phyloP scores from a whole-genome alignment of 331 rosid species.

The Prunus yedoensis region DNA sequence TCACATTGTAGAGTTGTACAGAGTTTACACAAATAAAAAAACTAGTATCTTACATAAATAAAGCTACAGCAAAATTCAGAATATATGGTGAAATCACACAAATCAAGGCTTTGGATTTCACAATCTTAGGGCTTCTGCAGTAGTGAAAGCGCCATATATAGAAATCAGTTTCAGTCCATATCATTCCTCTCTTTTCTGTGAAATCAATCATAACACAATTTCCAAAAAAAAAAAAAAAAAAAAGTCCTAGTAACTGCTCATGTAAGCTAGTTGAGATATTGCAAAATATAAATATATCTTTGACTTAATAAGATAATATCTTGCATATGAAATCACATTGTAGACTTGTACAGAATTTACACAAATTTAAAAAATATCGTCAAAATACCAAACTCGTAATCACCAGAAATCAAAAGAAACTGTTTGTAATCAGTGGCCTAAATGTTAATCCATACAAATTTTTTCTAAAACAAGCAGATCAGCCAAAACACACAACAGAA shows the following conservation, averaged over 20 bases:
- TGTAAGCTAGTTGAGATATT: neutral
- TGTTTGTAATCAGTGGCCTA: neutral
- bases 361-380: neutral
- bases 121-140: no score
- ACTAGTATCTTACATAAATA: no score
- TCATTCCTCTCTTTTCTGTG: neutral
- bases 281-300: neutral
- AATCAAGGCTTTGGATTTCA: no score
- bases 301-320: neutral
- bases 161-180: no score
- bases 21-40: neutral
- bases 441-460: neutral
- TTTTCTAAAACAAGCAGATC: neutral
- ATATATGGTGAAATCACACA: no score
- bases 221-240: neutral
- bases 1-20: neutral
- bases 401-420: neutral
- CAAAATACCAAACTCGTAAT: neutral
- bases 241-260: no score
- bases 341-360: neutral
- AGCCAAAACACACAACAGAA: neutral
- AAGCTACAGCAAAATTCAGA: no score
- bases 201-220: neutral
- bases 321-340: constrained; percentile 3
- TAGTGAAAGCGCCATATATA: no score